These are phyloP conservation scores for Skeletonema grethae DNA, from an alignment of 108 stramenopile species.

Conservation along the genomic window DNA sequence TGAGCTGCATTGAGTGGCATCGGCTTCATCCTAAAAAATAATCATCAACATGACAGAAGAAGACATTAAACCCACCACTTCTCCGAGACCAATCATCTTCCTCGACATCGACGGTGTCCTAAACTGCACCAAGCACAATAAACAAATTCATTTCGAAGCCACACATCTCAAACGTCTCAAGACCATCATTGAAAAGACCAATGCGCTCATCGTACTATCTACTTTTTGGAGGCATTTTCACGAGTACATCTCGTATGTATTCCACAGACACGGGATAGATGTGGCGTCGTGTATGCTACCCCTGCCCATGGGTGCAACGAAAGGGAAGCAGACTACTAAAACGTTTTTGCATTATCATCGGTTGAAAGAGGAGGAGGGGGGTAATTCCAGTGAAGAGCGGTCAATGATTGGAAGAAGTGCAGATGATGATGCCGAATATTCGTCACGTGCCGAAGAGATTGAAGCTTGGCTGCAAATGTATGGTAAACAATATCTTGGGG, in stretches of 20 bases:
- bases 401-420: slow-evolving; percentile 29
- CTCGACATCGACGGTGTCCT: slow-evolving; percentile 53
- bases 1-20: too few species aligned
- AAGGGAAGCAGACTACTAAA: slow-evolving; percentile 42
- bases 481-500: slow-evolving; percentile 34
- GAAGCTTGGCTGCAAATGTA: slow-evolving; percentile 47
- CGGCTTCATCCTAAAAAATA: too few species aligned
- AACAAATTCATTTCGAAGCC: slow-evolving; percentile 39
- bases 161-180: slow-evolving; percentile 33
- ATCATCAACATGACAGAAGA: background rate
- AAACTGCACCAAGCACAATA: slow-evolving; percentile 38
- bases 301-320: slow-evolving; percentile 29
- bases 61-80: background rate
- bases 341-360: slow-evolving; percentile 32
- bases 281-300: slow-evolving; percentile 23
- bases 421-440: slow-evolving; percentile 43
- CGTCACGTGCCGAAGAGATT: slow-evolving; percentile 49
- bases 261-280: slow-evolving; percentile 46
- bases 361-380: slow-evolving; percentile 3
- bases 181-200: slow-evolving; percentile 25
- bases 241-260: slow-evolving; percentile 39
- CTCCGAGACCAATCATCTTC: slow-evolving; percentile 26
- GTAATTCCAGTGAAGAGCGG: background rate
- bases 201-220: slow-evolving; percentile 37
- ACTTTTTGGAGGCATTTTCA: slow-evolving; percentile 55